These are phyloP conservation scores for Xerocomus minutiporus DNA, from an alignment of 1,284 basidiomycete genomes.

Conservation along the genomic window DNA sequence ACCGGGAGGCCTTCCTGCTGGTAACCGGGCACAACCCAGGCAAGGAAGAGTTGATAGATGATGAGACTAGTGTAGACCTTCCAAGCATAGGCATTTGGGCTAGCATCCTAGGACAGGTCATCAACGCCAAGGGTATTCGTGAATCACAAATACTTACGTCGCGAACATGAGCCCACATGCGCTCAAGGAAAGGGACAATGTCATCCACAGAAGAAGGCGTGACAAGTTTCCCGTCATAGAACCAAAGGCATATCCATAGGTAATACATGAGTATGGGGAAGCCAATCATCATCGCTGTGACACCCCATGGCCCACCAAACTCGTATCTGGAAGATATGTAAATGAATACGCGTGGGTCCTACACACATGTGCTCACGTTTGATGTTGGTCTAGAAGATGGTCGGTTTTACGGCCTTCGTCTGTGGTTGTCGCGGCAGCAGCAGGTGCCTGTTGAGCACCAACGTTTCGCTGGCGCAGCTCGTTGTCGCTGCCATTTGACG, in stretches of 20 bases:
- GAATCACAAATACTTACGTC: conserved; percentile 47
- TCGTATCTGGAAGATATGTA: conserved; percentile 63
- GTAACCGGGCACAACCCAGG: conserved; percentile 88
- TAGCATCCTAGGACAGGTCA: conserved; percentile 66
- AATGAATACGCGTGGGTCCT: conserved; percentile 11
- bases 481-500: conserved; percentile 22
- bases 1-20: conserved; percentile 92
- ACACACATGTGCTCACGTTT: conserved; percentile 44
- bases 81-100: conserved; percentile 84
- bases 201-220: conserved; percentile 70
- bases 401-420: conserved; percentile 38
- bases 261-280: conserved; percentile 97
- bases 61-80: conserved; percentile 89
- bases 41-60: conserved; percentile 86
- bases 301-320: conserved; percentile 93
- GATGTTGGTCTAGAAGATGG: conserved; percentile 72
- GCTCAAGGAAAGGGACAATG: conserved; percentile 72
- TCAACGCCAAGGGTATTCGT: neutral
- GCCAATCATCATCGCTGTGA: conserved; percentile 88
- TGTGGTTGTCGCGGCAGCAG: conserved; percentile 16
- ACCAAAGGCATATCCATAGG: conserved; percentile 96
- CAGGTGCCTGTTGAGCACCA: conserved; percentile 6
- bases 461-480: conserved; percentile 28
- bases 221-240: conserved; percentile 88
- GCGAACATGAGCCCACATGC: conserved; percentile 82